These are phyloP conservation scores for Letharia columbiana DNA, from an alignment of 495 filamentous ascomycete genomes.

Conservation along the genomic window DNA sequence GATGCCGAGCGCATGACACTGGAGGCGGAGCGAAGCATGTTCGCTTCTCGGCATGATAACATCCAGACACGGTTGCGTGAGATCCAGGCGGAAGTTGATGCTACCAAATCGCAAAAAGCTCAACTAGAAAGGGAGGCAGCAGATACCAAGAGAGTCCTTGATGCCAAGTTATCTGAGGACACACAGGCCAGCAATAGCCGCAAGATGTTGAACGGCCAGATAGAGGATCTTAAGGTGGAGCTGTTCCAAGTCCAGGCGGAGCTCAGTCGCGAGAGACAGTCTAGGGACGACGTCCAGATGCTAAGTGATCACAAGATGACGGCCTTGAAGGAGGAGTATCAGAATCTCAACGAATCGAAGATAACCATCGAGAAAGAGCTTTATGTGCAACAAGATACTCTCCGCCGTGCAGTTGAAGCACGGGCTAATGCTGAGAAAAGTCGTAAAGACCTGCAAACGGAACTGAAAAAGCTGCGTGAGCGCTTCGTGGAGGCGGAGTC, in stretches of 20 bases:
- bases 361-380: constrained; percentile 98
- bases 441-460: constrained; percentile 78
- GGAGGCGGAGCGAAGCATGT: constrained; percentile 62
- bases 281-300: constrained; percentile 89
- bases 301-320: constrained; percentile 82
- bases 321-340: constrained; percentile 73
- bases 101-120: constrained; percentile 70
- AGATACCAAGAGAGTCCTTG: constrained; percentile 77
- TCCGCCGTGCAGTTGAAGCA: constrained; percentile 79
- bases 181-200: constrained; percentile 76
- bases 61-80: constrained; percentile 70
- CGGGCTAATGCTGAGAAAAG: constrained; percentile 70
- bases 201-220: constrained; percentile 78
- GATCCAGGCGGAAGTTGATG: constrained; percentile 78
- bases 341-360: constrained; percentile 86
- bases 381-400: constrained; percentile 91
- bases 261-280: constrained; percentile 84
- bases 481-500: constrained; percentile 77
- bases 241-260: constrained; percentile 80
- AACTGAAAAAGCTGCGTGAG: constrained; percentile 73
- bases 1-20: constrained; percentile 67
- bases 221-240: constrained; percentile 75
- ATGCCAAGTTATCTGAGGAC: constrained; percentile 84
- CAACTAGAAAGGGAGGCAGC: constrained; percentile 82
- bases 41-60: constrained; percentile 69